phyloP scores from a whole-genome alignment of 108 stramenopile genomes.

The Cylindrotheca fusiformis region DNA sequence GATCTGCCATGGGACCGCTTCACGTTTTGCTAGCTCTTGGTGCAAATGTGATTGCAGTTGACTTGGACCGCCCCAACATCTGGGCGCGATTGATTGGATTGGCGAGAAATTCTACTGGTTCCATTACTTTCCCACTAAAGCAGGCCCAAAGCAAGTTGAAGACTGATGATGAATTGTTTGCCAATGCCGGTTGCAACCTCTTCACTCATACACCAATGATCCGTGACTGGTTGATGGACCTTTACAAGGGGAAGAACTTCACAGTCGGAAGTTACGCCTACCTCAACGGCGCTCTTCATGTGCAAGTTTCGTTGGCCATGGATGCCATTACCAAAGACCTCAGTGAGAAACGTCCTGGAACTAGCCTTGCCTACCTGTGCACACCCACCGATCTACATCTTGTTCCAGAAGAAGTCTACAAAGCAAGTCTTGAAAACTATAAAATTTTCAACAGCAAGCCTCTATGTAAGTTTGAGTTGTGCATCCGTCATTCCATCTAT shows the following conservation, averaged over 20 bases:
- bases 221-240: constrained; percentile 89
- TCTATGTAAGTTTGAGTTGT: constrained; percentile 47
- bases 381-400: constrained; percentile 98
- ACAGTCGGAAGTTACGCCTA: constrained; percentile 95
- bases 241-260: constrained; percentile 81
- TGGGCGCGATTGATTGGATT: constrained; percentile 88
- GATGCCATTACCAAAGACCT: constrained; percentile 88
- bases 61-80: constrained; percentile 89
- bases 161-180: constrained; percentile 70
- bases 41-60: constrained; percentile 94
- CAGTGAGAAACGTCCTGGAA: constrained; percentile 71
- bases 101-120: constrained; percentile 81
- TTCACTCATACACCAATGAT: constrained; percentile 93
- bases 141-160: constrained; percentile 45
- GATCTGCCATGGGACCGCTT: constrained; percentile 98
- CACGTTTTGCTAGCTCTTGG: constrained; percentile 89
- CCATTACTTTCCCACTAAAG: constrained; percentile 93
- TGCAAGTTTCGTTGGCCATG: constrained; percentile 95
- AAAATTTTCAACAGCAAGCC: constrained; percentile 57
- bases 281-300: constrained; percentile 94
- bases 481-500: not conserved
- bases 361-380: constrained; percentile 94
- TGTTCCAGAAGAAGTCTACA: constrained; percentile 88
- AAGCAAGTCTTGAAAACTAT: constrained; percentile 72
- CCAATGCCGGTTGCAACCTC: constrained; percentile 87